A percentile compares a stretch with the other conserved stretches of the same genome.
Evolutionary conservation across 164 flowering plant species (phyloP).

Genomic region (Vitis amurensis): DNA sequence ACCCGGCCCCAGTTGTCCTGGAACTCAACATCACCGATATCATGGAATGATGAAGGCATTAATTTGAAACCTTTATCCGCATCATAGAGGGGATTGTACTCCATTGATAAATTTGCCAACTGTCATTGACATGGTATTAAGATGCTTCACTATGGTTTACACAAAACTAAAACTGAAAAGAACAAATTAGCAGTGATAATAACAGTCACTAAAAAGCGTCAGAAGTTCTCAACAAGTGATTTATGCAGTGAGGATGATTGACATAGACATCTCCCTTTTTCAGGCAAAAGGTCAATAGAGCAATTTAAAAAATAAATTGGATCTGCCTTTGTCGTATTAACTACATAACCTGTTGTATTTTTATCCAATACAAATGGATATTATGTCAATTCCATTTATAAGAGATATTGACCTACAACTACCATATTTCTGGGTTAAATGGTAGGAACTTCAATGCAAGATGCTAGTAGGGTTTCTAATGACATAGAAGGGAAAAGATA

Average conservation of each 20-base stretch:
- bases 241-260: neutral
- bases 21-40: slow-evolving; percentile 88
- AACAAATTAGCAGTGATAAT: neutral
- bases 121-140: slow-evolving; percentile 22
- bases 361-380: too few relatives aligned
- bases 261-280: neutral
- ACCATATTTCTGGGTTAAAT: neutral
- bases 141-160: too few relatives aligned
- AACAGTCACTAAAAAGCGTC: too few relatives aligned
- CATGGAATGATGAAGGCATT: slow-evolving; percentile 93
- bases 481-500: too few relatives aligned
- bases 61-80: slow-evolving; percentile 65
- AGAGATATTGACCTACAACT: neutral
- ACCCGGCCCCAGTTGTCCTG: slow-evolving; percentile 95
- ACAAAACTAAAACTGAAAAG: neutral
- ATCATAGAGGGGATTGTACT: slow-evolving; percentile 73
- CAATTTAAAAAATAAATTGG: neutral
- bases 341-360: neutral
- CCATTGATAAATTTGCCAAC: slow-evolving; percentile 73
- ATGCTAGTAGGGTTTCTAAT: too few relatives aligned
- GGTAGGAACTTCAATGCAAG: neutral
- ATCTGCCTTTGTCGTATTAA: too few relatives aligned
- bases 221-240: neutral
- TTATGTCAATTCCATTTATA: too few relatives aligned
- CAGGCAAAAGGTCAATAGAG: neutral